phyloP scores from a whole-genome alignment of 129 eudicot species.

The Flaveria bidentis region DNA sequence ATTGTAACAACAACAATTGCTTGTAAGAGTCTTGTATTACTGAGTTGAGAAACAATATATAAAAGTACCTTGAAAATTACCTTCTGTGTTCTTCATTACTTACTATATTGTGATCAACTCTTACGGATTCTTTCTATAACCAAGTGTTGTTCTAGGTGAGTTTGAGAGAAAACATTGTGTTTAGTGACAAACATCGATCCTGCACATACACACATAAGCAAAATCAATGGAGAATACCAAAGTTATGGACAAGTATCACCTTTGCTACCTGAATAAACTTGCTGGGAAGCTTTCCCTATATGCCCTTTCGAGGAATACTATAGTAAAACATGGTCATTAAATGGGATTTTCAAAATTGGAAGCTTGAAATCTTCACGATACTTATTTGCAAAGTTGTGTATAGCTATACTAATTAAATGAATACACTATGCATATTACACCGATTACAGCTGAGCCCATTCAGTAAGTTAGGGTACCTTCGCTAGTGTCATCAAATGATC shows the following conservation, averaged over 20 bases:
- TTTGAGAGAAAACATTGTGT: too few species aligned
- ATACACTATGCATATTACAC: slow-evolving; percentile 16
- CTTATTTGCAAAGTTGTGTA: slow-evolving; percentile 90
- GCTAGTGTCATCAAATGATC: slow-evolving; percentile 93
- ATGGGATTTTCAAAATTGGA: slow-evolving; percentile 89
- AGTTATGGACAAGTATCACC: slow-evolving; percentile 19
- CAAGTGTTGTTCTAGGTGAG: too few species aligned
- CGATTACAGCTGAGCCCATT: slow-evolving; percentile 14
- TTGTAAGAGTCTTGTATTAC: too few species aligned
- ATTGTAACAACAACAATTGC: too few species aligned
- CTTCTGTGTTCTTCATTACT: too few species aligned
- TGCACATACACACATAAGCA: slow-evolving; percentile 27
- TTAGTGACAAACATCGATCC: too few species aligned
- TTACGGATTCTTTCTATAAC: too few species aligned
- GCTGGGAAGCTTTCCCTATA: slow-evolving; percentile 62
- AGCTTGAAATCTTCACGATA: slow-evolving; percentile 87
- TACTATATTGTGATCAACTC: too few species aligned
- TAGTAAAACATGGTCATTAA: slow-evolving; percentile 91
- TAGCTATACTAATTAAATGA: slow-evolving; percentile 48
- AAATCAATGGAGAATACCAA: slow-evolving; percentile 14
- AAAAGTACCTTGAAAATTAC: too few species aligned
- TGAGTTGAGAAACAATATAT: too few species aligned
- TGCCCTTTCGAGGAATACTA: slow-evolving; percentile 84
- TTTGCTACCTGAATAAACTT: slow-evolving; percentile 85
- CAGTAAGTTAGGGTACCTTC: slow-evolving; percentile 57